Conservation (phyloP, 164 flowering plant species). For the Stephania yunnanensis region DNA sequence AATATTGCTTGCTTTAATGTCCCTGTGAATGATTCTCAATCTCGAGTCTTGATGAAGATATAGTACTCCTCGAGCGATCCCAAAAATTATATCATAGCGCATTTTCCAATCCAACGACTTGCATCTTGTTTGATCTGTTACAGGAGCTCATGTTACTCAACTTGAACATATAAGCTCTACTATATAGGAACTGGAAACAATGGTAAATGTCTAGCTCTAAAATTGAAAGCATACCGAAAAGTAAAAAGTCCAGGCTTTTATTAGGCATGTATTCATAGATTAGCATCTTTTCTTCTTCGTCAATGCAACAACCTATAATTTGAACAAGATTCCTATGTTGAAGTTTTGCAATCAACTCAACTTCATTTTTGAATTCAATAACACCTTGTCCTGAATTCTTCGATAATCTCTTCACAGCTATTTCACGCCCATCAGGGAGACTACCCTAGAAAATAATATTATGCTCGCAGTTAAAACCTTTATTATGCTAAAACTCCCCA, state of each 20-base stretch:
- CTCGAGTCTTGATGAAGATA: conserved; percentile 73
- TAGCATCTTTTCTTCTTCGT: conserved; percentile 20
- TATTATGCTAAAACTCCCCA: too few species aligned
- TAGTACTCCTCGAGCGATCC: conserved; percentile 64
- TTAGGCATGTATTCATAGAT: conserved; percentile 24
- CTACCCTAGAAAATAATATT: conserved; percentile 20
- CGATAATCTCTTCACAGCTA: conserved; percentile 39
- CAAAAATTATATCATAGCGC: conserved; percentile 55
- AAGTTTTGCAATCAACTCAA: conserved; percentile 18
- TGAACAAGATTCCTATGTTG: conserved; percentile 23
- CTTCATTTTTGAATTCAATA: conserved; percentile 26
- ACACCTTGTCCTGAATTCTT: conserved; percentile 33
- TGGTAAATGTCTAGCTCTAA: background rate
- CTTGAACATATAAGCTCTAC: background rate
- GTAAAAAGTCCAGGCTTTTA: conserved; percentile 20
- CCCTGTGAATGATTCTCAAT: conserved; percentile 62
- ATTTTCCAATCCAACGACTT: conserved; percentile 39
- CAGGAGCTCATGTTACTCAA: background rate
- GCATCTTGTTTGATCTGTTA: conserved; percentile 27
- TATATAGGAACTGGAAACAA: background rate
- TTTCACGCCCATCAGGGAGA: conserved; percentile 24
- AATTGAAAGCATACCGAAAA: conserved; percentile 19
- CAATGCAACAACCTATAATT: conserved; percentile 19
- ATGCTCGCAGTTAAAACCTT: background rate
- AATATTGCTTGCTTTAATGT: conserved; percentile 65